These are phyloP conservation scores for Aspergillus ustus DNA, from an alignment of 2,329 filamentous ascomycete genomes.

Conservation along the genomic window DNA sequence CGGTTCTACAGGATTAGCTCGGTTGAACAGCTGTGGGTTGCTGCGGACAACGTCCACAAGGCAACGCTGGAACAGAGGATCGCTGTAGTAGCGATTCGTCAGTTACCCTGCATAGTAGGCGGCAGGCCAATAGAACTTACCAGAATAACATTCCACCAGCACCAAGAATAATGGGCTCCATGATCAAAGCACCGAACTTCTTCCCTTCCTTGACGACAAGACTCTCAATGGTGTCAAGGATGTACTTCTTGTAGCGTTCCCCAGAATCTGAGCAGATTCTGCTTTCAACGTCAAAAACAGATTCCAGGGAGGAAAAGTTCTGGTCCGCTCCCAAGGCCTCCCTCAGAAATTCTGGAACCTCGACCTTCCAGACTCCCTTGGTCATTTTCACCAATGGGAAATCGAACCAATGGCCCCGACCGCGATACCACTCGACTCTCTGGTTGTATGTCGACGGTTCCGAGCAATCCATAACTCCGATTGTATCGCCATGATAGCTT, in stretches of 20 bases:
- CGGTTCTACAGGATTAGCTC: conserved; percentile 24
- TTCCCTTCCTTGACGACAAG: conserved; percentile 61
- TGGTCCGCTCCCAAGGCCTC: conserved; percentile 51
- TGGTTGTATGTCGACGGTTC: conserved; percentile 79
- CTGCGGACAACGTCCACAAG: conserved; percentile 70
- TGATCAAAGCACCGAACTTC: conserved; percentile 76
- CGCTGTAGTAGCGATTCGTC: conserved; percentile 51
- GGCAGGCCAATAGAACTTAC: conserved; percentile 51
- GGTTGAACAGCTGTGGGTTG: conserved; percentile 60
- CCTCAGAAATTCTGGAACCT: conserved; percentile 57
- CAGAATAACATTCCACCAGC: conserved; percentile 84
- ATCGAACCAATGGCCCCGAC: conserved; percentile 79
- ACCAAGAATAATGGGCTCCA: conserved; percentile 80
- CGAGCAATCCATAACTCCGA: conserved; percentile 84
- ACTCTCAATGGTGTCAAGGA: conserved; percentile 58
- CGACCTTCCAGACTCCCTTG: conserved; percentile 68
- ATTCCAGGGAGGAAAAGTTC: conserved; percentile 55
- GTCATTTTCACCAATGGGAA: conserved; percentile 73
- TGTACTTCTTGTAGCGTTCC: conserved; percentile 63
- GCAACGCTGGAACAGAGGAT: conserved; percentile 78
- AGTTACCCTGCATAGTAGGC: background rate
- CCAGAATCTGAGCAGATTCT: conserved; percentile 54
- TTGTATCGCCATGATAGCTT: conserved; percentile 86
- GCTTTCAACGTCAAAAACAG: conserved; percentile 64
- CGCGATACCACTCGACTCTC: conserved; percentile 84